phyloP scores from a whole-genome alignment of 2,329 filamentous ascomycete species.

The Fusarium sp. region DNA sequence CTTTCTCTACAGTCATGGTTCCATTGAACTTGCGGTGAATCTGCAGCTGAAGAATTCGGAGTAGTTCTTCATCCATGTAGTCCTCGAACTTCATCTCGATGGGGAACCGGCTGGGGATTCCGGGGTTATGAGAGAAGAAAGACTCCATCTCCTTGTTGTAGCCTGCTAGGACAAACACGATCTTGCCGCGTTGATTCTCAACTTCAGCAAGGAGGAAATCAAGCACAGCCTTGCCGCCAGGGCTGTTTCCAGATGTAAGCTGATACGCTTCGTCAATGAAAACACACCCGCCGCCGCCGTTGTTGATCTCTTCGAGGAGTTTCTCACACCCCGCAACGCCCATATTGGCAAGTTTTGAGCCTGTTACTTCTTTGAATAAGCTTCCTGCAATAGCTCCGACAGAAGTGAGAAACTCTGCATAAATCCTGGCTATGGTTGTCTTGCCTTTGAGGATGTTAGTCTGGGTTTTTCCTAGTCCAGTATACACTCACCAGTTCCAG shows the following conservation, averaged over 20 bases:
- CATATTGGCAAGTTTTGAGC: conserved; percentile 72
- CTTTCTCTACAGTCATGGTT: conserved; percentile 71
- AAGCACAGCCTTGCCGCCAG: conserved; percentile 71
- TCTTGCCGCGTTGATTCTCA: conserved; percentile 76
- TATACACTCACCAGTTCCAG: conserved; percentile 72
- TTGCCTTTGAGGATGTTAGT: conserved; percentile 59
- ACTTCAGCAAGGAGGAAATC: conserved; percentile 80
- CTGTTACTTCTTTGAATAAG: conserved; percentile 75
- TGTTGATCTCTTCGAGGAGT: conserved; percentile 61
- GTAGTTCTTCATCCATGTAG: conserved; percentile 74
- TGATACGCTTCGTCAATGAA: conserved; percentile 89
- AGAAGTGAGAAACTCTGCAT: conserved; percentile 73
- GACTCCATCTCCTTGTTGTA: conserved; percentile 81
- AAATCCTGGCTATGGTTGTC: conserved; percentile 80
- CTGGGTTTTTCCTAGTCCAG: background rate
- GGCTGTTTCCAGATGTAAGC: conserved; percentile 69
- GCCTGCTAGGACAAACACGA: conserved; percentile 79
- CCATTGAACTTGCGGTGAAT: conserved; percentile 67
- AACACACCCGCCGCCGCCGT: conserved; percentile 73
- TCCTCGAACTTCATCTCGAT: conserved; percentile 75
- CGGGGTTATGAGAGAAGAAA: conserved; percentile 80
- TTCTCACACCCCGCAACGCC: conserved; percentile 71
- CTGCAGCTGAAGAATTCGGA: conserved; percentile 68
- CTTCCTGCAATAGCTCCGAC: conserved; percentile 72
- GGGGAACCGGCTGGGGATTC: conserved; percentile 77